Evolutionary conservation across 2,329 filamentous ascomycete species (phyloP).

Genomic region (Xylariaceae sp.): DNA sequence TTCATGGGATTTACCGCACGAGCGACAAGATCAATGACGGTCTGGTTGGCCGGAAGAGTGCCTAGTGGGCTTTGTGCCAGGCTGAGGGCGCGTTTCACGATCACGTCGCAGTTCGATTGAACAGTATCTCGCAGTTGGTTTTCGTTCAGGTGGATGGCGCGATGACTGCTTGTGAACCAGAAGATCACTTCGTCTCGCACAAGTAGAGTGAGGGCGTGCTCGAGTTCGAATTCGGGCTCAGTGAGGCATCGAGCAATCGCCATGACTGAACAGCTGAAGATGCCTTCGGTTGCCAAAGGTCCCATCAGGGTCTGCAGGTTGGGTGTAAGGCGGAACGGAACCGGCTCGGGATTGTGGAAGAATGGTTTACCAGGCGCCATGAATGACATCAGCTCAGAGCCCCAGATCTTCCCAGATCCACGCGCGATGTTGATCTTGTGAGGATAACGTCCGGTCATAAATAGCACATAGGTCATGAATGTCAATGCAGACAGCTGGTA

Average conservation of each 20-base stretch:
- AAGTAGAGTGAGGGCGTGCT: slow-evolving; percentile 90
- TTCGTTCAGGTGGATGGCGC: slow-evolving; percentile 57
- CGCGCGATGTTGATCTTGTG: slow-evolving; percentile 93
- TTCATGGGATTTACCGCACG: slow-evolving; percentile 90
- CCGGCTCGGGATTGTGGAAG: slow-evolving; percentile 92
- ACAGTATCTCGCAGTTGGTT: slow-evolving; percentile 75
- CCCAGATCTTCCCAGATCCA: slow-evolving; percentile 90
- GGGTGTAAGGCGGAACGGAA: slow-evolving; percentile 94
- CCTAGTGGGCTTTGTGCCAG: slow-evolving; percentile 75
- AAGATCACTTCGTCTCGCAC: slow-evolving; percentile 97
- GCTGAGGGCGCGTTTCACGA: slow-evolving; percentile 85
- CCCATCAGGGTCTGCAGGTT: slow-evolving; percentile 97
- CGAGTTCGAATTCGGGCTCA: slow-evolving; percentile 85
- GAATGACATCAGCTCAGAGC: slow-evolving; percentile 85
- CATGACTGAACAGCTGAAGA: slow-evolving; percentile 95
- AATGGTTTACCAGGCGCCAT: slow-evolving; percentile 82
- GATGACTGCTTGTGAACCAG: slow-evolving; percentile 84
- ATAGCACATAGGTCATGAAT: slow-evolving; percentile 98
- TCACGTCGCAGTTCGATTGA: slow-evolving; percentile 81
- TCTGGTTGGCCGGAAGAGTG: slow-evolving; percentile 92
- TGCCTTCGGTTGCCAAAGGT: slow-evolving; percentile 90
- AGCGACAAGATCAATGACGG: slow-evolving; percentile 90
- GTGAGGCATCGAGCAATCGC: slow-evolving; percentile 92
- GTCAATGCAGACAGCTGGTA: slow-evolving; percentile 94
- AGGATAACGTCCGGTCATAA: slow-evolving; percentile 93